phyloP scores from a whole-genome alignment of 2,329 filamentous ascomycete species.

The Lecanosticta acicola region DNA sequence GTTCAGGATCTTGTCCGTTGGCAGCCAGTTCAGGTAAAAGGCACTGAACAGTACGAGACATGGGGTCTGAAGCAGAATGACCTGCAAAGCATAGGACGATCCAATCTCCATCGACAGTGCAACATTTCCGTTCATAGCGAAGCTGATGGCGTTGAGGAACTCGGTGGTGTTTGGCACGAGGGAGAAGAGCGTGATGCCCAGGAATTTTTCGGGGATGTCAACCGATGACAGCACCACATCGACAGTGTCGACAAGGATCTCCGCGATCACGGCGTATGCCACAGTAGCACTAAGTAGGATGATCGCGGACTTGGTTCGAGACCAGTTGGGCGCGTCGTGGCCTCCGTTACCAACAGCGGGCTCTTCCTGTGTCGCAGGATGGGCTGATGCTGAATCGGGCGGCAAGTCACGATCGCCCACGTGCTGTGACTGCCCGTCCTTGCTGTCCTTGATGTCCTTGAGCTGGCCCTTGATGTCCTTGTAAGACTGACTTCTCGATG shows the following conservation, averaged over 20 bases:
- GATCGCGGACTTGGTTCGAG: slow-evolving; percentile 79
- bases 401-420: slow-evolving; percentile 11
- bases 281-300: slow-evolving; percentile 85
- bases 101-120: slow-evolving; percentile 98
- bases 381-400: slow-evolving; percentile 35
- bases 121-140: slow-evolving; percentile 99
- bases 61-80: slow-evolving; percentile 90
- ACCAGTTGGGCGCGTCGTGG: slow-evolving; percentile 99
- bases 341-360: slow-evolving; percentile 61
- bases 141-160: slow-evolving; percentile 97
- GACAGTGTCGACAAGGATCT: slow-evolving; percentile 94
- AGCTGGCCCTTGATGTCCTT: slow-evolving; percentile 5
- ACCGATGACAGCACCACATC: slow-evolving; percentile 91
- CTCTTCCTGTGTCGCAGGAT: slow-evolving; percentile 25
- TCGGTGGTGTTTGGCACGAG: slow-evolving; percentile 97
- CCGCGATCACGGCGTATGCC: slow-evolving; percentile 92
- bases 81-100: slow-evolving; percentile 91
- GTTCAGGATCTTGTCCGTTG: slow-evolving; percentile 48
- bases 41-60: slow-evolving; percentile 89
- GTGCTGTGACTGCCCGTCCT: slow-evolving; percentile 6
- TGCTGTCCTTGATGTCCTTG: slow-evolving; percentile 4
- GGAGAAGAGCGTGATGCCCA: slow-evolving; percentile 94
- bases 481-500: slow-evolving; percentile 16
- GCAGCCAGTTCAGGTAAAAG: slow-evolving; percentile 56
- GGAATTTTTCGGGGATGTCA: slow-evolving; percentile 91